Conservation (phyloP, 2,329 filamentous ascomycete genomes). For the Helotiales sp. region DNA sequence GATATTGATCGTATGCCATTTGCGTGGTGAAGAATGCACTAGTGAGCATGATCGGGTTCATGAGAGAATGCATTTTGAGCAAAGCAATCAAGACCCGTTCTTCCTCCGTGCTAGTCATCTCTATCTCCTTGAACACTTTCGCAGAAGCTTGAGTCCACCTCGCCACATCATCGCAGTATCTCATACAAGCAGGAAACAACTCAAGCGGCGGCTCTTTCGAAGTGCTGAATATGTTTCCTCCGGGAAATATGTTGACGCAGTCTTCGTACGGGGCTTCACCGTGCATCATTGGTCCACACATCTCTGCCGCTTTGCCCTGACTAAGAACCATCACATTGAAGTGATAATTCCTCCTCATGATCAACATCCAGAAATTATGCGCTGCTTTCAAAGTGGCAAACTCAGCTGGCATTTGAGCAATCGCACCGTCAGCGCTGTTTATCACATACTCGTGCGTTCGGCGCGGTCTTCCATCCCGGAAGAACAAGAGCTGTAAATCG, state of each 20-base stretch:
- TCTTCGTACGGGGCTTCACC: conserved; percentile 17
- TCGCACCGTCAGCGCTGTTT: neutral
- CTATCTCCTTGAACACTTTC: neutral
- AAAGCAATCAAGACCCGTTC: conserved; percentile 18
- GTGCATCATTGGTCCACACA: conserved; percentile 4
- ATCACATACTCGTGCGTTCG: conserved; percentile 5
- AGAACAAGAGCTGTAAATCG: conserved; percentile 23
- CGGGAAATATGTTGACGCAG: conserved; percentile 15
- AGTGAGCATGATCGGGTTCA: conserved; percentile 24
- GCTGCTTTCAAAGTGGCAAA: conserved; percentile 1
- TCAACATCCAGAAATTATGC: conserved; percentile 13
- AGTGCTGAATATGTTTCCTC: conserved; percentile 17
- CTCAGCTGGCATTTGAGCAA: conserved; percentile 11
- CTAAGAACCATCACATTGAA: conserved; percentile 11
- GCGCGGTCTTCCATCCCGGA: conserved; percentile 15
- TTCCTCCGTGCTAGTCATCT: conserved; percentile 4
- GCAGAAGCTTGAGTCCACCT: conserved; percentile 13
- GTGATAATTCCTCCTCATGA: conserved; percentile 26
- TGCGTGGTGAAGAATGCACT: conserved; percentile 16
- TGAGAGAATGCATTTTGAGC: conserved; percentile 12
- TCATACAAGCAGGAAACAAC: conserved; percentile 7
- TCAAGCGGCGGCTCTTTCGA: conserved; percentile 18
- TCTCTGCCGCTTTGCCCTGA: neutral
- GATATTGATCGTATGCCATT: conserved; percentile 17
- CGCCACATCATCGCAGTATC: conserved; percentile 18